Evolutionary conservation across 1,139 yeast species (phyloP).

Genomic region (Debaryomycetaceae sp.): DNA sequence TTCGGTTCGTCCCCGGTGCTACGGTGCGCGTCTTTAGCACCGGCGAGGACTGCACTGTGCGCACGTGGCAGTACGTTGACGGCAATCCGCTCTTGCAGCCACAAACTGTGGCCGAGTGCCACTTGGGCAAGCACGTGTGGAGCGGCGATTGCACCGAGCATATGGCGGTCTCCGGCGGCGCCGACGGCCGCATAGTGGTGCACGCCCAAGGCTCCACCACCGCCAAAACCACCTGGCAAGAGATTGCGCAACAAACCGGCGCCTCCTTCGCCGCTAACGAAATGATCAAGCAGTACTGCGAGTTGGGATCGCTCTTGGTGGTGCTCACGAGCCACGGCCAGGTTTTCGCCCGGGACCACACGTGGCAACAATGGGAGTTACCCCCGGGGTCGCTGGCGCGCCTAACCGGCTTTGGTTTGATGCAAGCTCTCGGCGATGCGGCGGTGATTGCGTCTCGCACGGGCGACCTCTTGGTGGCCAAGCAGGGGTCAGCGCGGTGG

Average conservation of each 20-base stretch:
- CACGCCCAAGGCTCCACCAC: slow-evolving; percentile 22
- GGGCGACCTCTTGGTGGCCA: slow-evolving; percentile 49
- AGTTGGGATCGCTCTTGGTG: slow-evolving; percentile 41
- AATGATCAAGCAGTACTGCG: slow-evolving; percentile 57
- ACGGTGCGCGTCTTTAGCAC: slow-evolving; percentile 44
- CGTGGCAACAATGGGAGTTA: slow-evolving; percentile 13
- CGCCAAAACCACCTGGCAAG: slow-evolving; percentile 23
- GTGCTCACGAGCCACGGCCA: slow-evolving; percentile 64
- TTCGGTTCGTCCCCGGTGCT: slow-evolving; percentile 42
- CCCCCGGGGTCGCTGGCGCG: slow-evolving; percentile 15
- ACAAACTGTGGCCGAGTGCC: slow-evolving; percentile 39
- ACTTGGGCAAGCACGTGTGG: slow-evolving; percentile 88
- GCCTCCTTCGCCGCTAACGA: slow-evolving; percentile 42
- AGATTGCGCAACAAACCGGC: slow-evolving; percentile 24
- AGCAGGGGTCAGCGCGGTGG: no score
- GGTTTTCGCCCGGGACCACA: slow-evolving; percentile 30
- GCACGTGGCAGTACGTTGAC: slow-evolving; percentile 59
- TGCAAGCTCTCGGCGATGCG: slow-evolving; percentile 34
- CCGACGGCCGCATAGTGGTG: slow-evolving; percentile 75
- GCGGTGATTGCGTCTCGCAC: slow-evolving; percentile 48
- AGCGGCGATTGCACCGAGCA: slow-evolving; percentile 59
- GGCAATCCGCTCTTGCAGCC: slow-evolving; percentile 24
- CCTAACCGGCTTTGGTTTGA: slow-evolving; percentile 46
- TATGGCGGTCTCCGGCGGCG: slow-evolving; percentile 85
- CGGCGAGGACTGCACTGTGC: slow-evolving; percentile 88